phyloP scores from a whole-genome alignment of 768 basidiomycete genomes.

The Hygrophorus pudorinus region DNA sequence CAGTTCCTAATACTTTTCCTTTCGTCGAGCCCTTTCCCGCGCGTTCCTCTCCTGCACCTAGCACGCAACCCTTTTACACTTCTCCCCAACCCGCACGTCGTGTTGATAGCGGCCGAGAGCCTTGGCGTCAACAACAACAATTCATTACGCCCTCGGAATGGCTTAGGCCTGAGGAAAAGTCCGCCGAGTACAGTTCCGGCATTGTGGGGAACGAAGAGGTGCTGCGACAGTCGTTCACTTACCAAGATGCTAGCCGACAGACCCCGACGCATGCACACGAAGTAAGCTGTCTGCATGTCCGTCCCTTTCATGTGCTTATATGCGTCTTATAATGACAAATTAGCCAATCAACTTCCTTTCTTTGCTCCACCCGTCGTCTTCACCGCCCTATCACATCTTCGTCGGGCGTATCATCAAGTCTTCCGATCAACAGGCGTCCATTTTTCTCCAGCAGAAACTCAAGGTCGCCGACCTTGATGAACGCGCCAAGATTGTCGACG shows the following conservation, averaged over 20 bases:
- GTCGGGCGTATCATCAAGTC: constrained; percentile 82
- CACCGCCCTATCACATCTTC: constrained; percentile 75
- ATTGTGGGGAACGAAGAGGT: constrained; percentile 16
- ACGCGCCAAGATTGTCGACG: constrained; percentile 76
- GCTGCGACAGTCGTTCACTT: constrained; percentile 20
- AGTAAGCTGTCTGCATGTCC: constrained; percentile 26
- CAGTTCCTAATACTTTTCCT: constrained; percentile 22
- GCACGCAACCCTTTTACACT: constrained; percentile 20
- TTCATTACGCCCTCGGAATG: constrained; percentile 26
- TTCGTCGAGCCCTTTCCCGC: constrained; percentile 50
- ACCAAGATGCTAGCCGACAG: constrained; percentile 19
- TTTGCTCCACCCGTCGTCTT: constrained; percentile 74
- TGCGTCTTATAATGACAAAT: constrained; percentile 6
- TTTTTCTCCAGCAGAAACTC: constrained; percentile 83
- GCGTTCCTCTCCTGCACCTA: constrained; percentile 25
- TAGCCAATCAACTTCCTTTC: constrained; percentile 88
- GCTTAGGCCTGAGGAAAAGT: constrained; percentile 30
- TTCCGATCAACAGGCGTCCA: constrained; percentile 85
- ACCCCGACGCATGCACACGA: constrained; percentile 31
- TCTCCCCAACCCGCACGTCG: constrained; percentile 23
- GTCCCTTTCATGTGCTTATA: constrained; percentile 14
- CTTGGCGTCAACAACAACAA: constrained; percentile 24
- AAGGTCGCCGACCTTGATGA: constrained; percentile 77
- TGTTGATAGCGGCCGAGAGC: constrained; percentile 22
- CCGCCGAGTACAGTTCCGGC: constrained; percentile 19